These are phyloP conservation scores for Russula foetens DNA, from an alignment of 768 basidiomycete genomes.

Conservation along the genomic window DNA sequence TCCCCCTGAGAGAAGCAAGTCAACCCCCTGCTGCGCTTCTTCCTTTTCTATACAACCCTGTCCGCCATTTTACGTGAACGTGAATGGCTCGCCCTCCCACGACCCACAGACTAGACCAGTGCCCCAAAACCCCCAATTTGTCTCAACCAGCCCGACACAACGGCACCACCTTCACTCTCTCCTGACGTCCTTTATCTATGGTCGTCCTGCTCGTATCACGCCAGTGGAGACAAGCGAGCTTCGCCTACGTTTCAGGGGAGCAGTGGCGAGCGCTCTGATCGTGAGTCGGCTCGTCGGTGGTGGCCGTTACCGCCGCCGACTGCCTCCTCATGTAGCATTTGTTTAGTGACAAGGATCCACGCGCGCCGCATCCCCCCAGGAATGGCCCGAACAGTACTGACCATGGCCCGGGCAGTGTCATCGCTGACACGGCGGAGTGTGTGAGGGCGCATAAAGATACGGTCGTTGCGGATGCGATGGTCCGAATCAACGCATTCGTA, in stretches of 20 bases:
- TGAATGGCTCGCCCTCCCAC: not conserved
- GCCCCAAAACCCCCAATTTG: not conserved
- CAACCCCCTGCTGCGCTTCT: not conserved
- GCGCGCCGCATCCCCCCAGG: not conserved
- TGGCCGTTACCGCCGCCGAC: too few relatives aligned
- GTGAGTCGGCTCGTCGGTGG: not conserved
- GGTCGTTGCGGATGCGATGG: constrained; percentile 54
- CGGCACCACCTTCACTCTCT: not conserved
- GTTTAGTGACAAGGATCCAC: not conserved
- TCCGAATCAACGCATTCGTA: constrained; percentile 58
- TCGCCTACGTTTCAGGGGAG: not conserved
- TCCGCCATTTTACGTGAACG: not conserved
- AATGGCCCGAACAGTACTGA: not conserved
- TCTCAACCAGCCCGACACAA: not conserved
- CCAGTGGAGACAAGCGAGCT: not conserved
- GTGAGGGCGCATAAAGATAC: constrained; percentile 37
- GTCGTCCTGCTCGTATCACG: too few relatives aligned
- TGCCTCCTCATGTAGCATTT: too few relatives aligned
- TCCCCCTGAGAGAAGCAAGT: not conserved
- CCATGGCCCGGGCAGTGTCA: not conserved
- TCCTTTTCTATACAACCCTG: not conserved
- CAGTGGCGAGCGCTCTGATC: constrained; percentile 4
- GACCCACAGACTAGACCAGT: not conserved
- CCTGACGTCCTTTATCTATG: too few relatives aligned
- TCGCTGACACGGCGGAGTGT: not conserved